These are phyloP conservation scores for Apiotrichum montevideense DNA, from an alignment of 1,284 basidiomycete species.

Conservation along the genomic window DNA sequence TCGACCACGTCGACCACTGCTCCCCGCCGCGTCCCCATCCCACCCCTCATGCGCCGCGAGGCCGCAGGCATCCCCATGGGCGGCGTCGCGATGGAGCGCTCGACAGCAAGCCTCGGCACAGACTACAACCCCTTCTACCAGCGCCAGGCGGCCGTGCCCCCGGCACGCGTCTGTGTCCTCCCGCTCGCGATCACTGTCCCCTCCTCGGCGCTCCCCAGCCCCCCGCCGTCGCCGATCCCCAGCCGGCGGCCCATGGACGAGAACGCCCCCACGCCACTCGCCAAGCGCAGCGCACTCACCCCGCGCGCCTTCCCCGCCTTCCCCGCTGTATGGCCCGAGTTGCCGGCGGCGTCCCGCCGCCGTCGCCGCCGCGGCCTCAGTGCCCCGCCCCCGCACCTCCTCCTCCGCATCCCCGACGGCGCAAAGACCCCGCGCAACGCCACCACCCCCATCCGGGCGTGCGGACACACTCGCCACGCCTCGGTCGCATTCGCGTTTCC, in stretches of 20 bases:
- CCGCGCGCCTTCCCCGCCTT: not conserved
- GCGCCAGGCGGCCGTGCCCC: not conserved
- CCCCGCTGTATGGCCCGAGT: not conserved
- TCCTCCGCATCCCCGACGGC: not conserved
- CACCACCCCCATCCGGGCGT: too few relatives aligned
- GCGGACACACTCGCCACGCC: too few relatives aligned
- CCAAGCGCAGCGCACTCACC: not conserved
- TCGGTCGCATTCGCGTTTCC: too few relatives aligned
- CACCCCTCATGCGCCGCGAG: not conserved
- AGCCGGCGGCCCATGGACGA: not conserved
- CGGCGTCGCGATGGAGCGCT: conserved; percentile 12
- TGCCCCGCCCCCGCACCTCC: not conserved
- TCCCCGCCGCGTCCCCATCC: not conserved
- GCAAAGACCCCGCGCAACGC: too few relatives aligned
- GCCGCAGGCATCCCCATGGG: not conserved
- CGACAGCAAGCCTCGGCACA: conserved; percentile 6
- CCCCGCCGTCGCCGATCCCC: not conserved
- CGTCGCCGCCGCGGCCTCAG: conserved; percentile 1
- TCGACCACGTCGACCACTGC: not conserved
- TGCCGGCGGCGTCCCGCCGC: not conserved
- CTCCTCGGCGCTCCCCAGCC: not conserved
- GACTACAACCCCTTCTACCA: conserved; percentile 15
- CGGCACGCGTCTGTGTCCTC: not conserved
- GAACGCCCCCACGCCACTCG: not conserved
- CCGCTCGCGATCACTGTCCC: not conserved